A percentile compares a stretch with the other conserved stretches of the same genome.
phyloP scores from a whole-genome alignment of 345 rosid genomes.

The Eucalyptus regnans region DNA sequence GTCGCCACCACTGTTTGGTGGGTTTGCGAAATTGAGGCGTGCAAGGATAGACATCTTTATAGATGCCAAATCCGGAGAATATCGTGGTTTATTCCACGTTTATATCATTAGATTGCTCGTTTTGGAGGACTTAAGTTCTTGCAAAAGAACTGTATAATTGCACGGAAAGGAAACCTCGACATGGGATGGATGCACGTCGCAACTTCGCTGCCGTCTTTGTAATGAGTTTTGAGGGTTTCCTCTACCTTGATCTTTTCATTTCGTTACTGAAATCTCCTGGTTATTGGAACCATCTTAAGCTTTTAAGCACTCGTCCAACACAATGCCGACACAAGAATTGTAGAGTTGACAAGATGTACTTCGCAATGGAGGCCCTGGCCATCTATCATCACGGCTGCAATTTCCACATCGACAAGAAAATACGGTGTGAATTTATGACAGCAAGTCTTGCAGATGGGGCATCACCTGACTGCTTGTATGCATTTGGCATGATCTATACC shows the following conservation, averaged over 20 bases:
- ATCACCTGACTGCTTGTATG: not conserved
- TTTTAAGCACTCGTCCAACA: not conserved
- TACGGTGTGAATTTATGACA: not conserved
- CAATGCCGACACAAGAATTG: not conserved
- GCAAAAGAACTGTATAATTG: not conserved
- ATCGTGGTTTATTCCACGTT: not conserved
- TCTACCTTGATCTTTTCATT: not conserved
- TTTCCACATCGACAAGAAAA: not conserved
- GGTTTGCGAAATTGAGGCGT: slow-evolving; percentile 1
- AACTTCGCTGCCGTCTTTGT: not conserved
- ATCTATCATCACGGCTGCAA: not conserved
- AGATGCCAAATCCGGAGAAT: not conserved
- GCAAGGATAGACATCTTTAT: slow-evolving; percentile 1
- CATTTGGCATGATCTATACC: not conserved
- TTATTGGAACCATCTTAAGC: not conserved
- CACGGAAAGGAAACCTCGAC: not conserved
- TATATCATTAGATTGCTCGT: not conserved
- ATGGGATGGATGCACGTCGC: not conserved
- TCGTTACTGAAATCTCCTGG: not conserved
- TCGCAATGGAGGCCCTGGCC: not conserved
- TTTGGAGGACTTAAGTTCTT: not conserved
- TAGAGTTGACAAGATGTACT: not conserved
- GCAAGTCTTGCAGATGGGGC: not conserved
- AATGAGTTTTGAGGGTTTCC: not conserved
- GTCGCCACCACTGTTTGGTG: slow-evolving; percentile 36